A percentile compares a stretch with the other conserved stretches of the same genome.
phyloP scores from a whole-genome alignment of 805 yeast species.

The Zygosaccharomyces rouxii region DNA sequence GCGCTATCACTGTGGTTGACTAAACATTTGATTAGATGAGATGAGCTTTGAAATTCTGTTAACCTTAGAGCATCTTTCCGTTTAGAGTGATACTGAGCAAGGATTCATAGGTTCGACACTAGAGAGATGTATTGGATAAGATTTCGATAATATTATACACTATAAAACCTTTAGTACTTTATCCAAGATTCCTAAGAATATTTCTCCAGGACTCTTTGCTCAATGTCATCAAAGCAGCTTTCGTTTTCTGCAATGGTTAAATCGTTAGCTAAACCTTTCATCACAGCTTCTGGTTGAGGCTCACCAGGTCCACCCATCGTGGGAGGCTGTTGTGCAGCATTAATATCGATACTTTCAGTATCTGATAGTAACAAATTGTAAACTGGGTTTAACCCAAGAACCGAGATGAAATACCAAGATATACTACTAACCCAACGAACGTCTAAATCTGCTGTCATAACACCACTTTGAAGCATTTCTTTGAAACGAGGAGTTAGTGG shows the following conservation, averaged over 20 bases:
- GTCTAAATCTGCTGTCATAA: slow-evolving; percentile 77
- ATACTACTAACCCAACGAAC: slow-evolving; percentile 90
- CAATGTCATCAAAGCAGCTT: slow-evolving; percentile 55
- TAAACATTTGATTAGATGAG: background rate
- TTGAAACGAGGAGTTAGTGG: slow-evolving; percentile 87
- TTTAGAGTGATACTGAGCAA: background rate
- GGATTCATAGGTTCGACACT: background rate
- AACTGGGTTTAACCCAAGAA: slow-evolving; percentile 77
- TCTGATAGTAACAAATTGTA: slow-evolving; percentile 56
- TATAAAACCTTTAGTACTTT: background rate
- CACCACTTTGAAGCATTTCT: slow-evolving; percentile 86
- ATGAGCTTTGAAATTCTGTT: background rate
- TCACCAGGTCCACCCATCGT: slow-evolving; percentile 46
- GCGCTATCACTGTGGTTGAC: background rate
- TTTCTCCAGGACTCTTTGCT: slow-evolving; percentile 44
- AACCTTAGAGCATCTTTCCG: background rate
- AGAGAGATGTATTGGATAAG: background rate
- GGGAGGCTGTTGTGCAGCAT: slow-evolving; percentile 25
- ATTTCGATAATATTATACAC: background rate
- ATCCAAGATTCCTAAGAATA: slow-evolving; percentile 4
- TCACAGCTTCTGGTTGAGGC: slow-evolving; percentile 58
- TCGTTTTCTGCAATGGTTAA: slow-evolving; percentile 59
- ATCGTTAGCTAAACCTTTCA: slow-evolving; percentile 69
- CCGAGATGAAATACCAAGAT: slow-evolving; percentile 91
- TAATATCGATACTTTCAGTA: slow-evolving; percentile 31